Conservation (phyloP, 805 yeast genomes). For the Zygoascus biomembranicola region DNA sequence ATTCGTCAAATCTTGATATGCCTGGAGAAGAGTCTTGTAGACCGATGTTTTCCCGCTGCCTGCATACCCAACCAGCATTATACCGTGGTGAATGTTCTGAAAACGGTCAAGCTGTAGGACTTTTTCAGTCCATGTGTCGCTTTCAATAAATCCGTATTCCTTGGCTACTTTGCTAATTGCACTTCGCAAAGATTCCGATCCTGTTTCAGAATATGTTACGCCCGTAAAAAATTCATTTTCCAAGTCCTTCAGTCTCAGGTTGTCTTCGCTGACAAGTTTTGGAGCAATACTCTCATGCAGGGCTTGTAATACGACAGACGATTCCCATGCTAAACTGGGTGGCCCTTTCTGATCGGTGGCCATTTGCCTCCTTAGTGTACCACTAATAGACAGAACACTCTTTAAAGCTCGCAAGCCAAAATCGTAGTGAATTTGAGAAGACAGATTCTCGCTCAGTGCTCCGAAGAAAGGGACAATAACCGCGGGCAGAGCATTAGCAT, state of each 20-base stretch:
- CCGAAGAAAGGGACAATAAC: conserved; percentile 49
- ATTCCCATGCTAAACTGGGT: conserved; percentile 4
- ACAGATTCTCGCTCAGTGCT: conserved; percentile 33
- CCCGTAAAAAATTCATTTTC: conserved; percentile 17
- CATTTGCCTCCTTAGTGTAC: conserved; percentile 33
- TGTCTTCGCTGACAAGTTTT: conserved; percentile 50
- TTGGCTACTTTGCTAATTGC: conserved; percentile 22
- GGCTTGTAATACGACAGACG: conserved; percentile 38
- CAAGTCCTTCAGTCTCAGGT: conserved; percentile 28
- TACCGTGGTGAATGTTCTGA: conserved; percentile 60
- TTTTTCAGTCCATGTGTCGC: conserved; percentile 44
- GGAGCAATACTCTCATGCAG: conserved; percentile 61
- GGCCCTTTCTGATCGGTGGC: not conserved
- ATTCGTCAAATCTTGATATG: conserved; percentile 32
- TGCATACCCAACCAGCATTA: conserved; percentile 70
- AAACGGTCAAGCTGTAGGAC: conserved; percentile 55
- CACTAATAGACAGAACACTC: conserved; percentile 52
- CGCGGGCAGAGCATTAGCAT: conserved; percentile 38
- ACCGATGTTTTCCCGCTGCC: conserved; percentile 66
- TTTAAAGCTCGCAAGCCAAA: conserved; percentile 84
- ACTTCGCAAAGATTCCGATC: conserved; percentile 23
- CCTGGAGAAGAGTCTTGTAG: conserved; percentile 41
- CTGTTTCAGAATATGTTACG: conserved; percentile 16
- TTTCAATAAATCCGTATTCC: conserved; percentile 27
- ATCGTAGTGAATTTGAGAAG: conserved; percentile 71